Evolutionary conservation across 2,329 filamentous ascomycete species (phyloP).

Genomic region (Tolypocladium album): DNA sequence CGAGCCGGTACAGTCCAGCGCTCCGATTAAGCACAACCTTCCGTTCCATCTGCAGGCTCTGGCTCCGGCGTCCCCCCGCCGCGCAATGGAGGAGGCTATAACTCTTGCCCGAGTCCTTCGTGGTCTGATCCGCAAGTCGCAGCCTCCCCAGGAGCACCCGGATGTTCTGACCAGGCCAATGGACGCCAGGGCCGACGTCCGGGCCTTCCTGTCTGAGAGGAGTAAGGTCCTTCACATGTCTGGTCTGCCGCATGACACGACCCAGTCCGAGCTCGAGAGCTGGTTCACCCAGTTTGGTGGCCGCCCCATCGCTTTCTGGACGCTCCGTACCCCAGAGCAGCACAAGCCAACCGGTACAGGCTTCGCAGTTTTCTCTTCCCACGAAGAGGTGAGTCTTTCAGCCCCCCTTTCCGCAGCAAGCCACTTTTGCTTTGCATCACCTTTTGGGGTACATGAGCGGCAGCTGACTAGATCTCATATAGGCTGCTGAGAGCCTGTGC

Average conservation of each 20-base stretch:
- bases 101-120: constrained; percentile 87
- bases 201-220: constrained; percentile 88
- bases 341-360: constrained; percentile 99
- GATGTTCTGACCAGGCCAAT: constrained; percentile 92
- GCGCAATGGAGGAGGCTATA: constrained; percentile 95
- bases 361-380: constrained; percentile 96
- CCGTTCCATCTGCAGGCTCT: constrained; percentile 96
- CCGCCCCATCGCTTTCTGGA: constrained; percentile 98
- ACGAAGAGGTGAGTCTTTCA: constrained; percentile 73
- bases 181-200: constrained; percentile 92
- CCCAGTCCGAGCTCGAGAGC: constrained; percentile 95
- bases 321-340: constrained; percentile 90
- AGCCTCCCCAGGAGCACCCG: constrained; percentile 84
- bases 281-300: constrained; percentile 99
- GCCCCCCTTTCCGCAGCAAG: not conserved
- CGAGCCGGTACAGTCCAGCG: constrained; percentile 92
- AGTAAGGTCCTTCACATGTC: constrained; percentile 99
- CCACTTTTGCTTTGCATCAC: not conserved
- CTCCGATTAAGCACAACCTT: constrained; percentile 96
- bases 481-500: constrained; percentile 95
- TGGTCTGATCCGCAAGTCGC: constrained; percentile 90
- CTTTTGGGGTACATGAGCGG: not conserved
- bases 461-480: not conserved
- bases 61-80: constrained; percentile 86
- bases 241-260: constrained; percentile 92